Percentiles rank a stretch among this genome's conserved stretches.
Evolutionary conservation across 805 yeast genomes (phyloP).

Genomic region (Lipomyces sp.): DNA sequence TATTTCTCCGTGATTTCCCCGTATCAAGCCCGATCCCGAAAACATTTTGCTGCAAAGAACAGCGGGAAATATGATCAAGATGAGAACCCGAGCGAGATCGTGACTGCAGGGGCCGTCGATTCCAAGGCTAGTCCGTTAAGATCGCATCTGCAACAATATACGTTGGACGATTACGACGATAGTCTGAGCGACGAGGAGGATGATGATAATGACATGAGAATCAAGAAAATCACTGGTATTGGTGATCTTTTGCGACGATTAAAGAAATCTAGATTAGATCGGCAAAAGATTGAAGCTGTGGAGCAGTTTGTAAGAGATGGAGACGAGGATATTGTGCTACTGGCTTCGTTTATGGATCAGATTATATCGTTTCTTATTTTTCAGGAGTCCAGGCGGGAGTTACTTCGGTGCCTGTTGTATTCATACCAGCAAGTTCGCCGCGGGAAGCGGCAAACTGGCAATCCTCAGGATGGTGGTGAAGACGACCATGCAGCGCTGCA

Average conservation of each 20-base stretch:
- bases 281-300: constrained; percentile 34
- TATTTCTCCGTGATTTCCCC: constrained; percentile 29
- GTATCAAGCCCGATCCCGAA: constrained; percentile 2
- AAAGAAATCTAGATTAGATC: constrained; percentile 30
- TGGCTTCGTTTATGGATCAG: constrained; percentile 29
- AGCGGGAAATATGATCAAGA: background rate
- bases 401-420: constrained; percentile 30
- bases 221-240: constrained; percentile 9
- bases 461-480: background rate
- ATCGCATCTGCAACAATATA: background rate
- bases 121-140: too few species aligned
- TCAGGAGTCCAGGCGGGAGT: constrained; percentile 36
- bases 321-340: constrained; percentile 29
- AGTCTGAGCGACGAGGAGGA: constrained; percentile 17
- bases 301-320: constrained; percentile 28
- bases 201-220: background rate
- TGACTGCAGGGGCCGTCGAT: background rate
- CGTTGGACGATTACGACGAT: background rate
- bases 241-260: constrained; percentile 23
- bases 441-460: background rate
- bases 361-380: constrained; percentile 27
- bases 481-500: constrained; percentile 18
- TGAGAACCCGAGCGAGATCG: background rate
- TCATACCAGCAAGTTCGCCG: constrained; percentile 26
- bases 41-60: background rate